Evolutionary conservation across 202 grass and related monocot genomes (phyloP), one percentile per base, ranked within the genome.

Genomic region (Elaeis oleifera): DNA sequence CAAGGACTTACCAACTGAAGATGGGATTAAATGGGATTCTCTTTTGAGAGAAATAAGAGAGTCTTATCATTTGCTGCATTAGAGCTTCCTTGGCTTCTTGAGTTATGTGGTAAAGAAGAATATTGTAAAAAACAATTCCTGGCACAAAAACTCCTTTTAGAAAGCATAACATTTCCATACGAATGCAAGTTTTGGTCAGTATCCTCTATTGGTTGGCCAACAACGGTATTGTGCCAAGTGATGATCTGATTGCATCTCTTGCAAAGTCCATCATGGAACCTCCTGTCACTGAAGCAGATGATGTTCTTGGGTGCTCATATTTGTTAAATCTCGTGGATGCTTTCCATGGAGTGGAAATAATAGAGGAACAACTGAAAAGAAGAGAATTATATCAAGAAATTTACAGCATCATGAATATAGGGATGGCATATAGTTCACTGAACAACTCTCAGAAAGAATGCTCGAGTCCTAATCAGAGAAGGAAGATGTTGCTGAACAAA

Each of bases 251-350:
- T 56, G 80, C 70, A 44, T 89, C 71, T 66, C 79, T 96, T 61
- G 87, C 92, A 50, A 85, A 85, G 44, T 84, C 74, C 58, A 59
- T 91, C 59, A 79, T 96, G 87, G 71, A 85, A 31, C 68, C 76
- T 63, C 92, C 84, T 28, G 74, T 79, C 63, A 76, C 79, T 52
- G 84, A 89, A 81, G 92, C 88, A 61, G 59, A 78, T 74, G 85
- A 91, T 75, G 65, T 81, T 65, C 71, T 91, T 75, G 71, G 79
- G 57, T 90, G 84, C 56, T 88, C 78, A 7, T 78, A 91, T 78
- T 72, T 96, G 72, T 58, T 96, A 44, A 96, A 96, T 86, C 85
- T 96, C 65, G 53, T 83, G 72, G 87, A 96, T 76, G 87, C 87
- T 85, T 79, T 96, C 64, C 79, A 73, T 39, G 91, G 91, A 65